A percentile compares a stretch with the other conserved stretches of the same genome.
Evolutionary conservation across 2,329 filamentous ascomycete species (phyloP).

Genomic region (Aspergillus latus): DNA sequence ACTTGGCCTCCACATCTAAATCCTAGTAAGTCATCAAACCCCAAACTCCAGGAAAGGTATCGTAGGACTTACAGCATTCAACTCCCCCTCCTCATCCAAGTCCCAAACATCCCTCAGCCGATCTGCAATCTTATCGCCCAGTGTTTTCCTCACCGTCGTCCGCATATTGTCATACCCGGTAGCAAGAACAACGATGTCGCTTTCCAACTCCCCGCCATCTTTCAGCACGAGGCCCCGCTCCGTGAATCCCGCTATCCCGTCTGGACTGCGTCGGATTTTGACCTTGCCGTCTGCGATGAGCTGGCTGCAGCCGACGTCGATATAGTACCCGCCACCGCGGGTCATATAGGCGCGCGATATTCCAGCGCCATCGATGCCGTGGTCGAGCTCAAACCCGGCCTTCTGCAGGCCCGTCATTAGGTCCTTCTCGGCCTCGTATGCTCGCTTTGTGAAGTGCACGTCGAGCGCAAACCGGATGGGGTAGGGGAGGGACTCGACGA

Average conservation of each 20-base stretch:
- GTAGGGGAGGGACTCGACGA: slow-evolving; percentile 48
- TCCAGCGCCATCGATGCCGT: slow-evolving; percentile 43
- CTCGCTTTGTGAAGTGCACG: slow-evolving; percentile 43
- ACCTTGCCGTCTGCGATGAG: slow-evolving; percentile 60
- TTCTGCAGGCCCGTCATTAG: slow-evolving; percentile 48
- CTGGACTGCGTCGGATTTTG: slow-evolving; percentile 58
- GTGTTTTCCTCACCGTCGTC: slow-evolving; percentile 59
- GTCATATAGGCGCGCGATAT: slow-evolving; percentile 48
- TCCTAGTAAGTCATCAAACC: background rate
- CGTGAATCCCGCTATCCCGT: slow-evolving; percentile 55
- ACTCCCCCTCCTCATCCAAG: slow-evolving; percentile 57
- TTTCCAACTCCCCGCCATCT: slow-evolving; percentile 58
- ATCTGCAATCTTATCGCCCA: slow-evolving; percentile 63
- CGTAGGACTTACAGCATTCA: slow-evolving; percentile 43
- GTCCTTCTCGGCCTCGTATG: slow-evolving; percentile 44
- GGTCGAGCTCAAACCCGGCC: slow-evolving; percentile 48
- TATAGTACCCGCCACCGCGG: slow-evolving; percentile 59
- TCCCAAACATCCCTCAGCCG: slow-evolving; percentile 61
- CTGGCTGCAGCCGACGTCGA: slow-evolving; percentile 56
- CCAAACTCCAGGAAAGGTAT: background rate
- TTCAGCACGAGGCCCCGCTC: slow-evolving; percentile 49
- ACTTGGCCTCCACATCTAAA: slow-evolving; percentile 54
- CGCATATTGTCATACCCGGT: slow-evolving; percentile 70
- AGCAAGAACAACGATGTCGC: slow-evolving; percentile 64
- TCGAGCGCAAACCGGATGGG: slow-evolving; percentile 50